Evolutionary conservation across 345 rosid species (phyloP).

Genomic region (Acer negundo): DNA sequence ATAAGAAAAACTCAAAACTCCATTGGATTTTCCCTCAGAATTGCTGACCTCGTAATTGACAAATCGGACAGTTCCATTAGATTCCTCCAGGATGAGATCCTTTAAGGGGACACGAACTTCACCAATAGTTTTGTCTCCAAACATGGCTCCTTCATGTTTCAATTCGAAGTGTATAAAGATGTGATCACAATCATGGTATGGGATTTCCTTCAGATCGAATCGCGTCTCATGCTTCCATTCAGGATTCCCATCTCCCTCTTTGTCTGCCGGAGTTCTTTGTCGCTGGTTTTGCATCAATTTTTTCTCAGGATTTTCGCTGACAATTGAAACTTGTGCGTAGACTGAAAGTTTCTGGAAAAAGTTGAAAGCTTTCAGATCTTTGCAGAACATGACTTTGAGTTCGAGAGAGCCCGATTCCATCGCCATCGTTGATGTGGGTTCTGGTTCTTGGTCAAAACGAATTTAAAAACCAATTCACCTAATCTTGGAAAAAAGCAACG

Average conservation of each 20-base stretch:
- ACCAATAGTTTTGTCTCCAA: constrained; percentile 58
- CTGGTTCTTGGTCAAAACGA: not conserved
- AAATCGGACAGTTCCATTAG: constrained; percentile 38
- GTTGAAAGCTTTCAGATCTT: constrained; percentile 49
- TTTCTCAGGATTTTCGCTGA: constrained; percentile 33
- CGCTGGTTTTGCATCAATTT: constrained; percentile 30
- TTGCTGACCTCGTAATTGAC: constrained; percentile 49
- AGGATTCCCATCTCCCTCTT: constrained; percentile 52
- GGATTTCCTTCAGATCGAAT: constrained; percentile 34
- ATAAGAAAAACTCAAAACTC: constrained; percentile 41
- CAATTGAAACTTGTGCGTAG: constrained; percentile 39
- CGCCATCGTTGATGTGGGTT: not conserved
- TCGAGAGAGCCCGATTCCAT: constrained; percentile 41
- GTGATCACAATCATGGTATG: constrained; percentile 24
- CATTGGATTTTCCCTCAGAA: constrained; percentile 45
- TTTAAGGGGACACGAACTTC: constrained; percentile 48
- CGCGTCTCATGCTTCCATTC: constrained; percentile 55
- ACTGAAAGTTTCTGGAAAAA: constrained; percentile 58
- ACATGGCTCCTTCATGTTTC: constrained; percentile 47
- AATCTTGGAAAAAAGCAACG: not conserved
- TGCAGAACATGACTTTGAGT: constrained; percentile 41
- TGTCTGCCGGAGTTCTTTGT: constrained; percentile 43
- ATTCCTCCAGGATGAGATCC: constrained; percentile 40
- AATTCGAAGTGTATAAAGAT: constrained; percentile 43
- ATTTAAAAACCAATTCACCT: not conserved